Evolutionary conservation across 371 early-diverging fungal species (phyloP).

Genomic region (Coemansia linderi): DNA sequence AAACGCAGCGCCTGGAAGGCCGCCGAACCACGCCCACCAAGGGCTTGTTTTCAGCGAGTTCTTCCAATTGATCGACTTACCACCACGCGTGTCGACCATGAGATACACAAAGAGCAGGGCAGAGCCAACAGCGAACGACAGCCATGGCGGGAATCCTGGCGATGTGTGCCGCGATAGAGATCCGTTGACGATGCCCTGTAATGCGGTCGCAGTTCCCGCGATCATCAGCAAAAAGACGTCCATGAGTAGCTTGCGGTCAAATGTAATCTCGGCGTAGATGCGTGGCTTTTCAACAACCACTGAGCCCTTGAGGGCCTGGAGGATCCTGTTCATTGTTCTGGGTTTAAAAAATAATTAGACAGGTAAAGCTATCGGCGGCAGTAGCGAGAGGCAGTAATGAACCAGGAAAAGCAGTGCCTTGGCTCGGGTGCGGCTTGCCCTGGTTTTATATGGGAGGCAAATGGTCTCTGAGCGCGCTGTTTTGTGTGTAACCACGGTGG

Average conservation of each 20-base stretch:
- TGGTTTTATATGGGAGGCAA: background rate
- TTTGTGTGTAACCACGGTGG: background rate
- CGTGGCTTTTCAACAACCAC: constrained; percentile 27
- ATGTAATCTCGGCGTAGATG: constrained; percentile 20
- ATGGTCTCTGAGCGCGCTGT: background rate
- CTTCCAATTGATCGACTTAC: constrained; percentile 26
- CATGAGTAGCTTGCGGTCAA: constrained; percentile 24
- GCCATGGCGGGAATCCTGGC: constrained; percentile 30
- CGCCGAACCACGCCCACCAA: constrained; percentile 34
- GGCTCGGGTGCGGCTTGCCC: background rate
- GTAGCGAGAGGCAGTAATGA: background rate
- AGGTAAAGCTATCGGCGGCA: background rate
- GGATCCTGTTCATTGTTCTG: constrained; percentile 31
- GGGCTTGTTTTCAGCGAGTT: constrained; percentile 21
- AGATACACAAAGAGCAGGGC: constrained; percentile 22
- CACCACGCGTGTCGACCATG: constrained; percentile 31
- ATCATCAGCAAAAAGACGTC: constrained; percentile 21
- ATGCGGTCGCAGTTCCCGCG: constrained; percentile 17
- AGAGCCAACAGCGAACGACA: constrained; percentile 25
- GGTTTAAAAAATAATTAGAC: background rate
- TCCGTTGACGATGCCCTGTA: constrained; percentile 30
- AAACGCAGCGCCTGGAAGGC: constrained; percentile 24
- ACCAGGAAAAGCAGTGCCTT: background rate
- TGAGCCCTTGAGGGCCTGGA: constrained; percentile 18
- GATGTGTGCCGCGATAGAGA: constrained; percentile 17